Evolutionary conservation across 148 eudicot genomes (phyloP).

Genomic region (Dysphania ambrosioides): DNA sequence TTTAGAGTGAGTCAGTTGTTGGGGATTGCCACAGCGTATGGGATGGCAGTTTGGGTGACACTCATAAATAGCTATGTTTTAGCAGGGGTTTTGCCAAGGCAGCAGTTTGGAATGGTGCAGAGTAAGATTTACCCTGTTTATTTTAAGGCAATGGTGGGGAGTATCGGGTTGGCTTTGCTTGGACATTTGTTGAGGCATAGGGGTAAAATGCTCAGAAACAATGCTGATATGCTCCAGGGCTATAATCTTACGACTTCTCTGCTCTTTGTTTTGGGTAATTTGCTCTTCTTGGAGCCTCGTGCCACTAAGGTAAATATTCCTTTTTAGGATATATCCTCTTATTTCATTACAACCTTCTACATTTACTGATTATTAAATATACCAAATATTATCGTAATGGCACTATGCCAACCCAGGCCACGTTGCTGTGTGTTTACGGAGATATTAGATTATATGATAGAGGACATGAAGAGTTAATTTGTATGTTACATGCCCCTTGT

Average conservation of each 20-base stretch:
- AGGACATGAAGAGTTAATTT: too few relatives aligned
- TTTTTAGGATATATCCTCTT: too few relatives aligned
- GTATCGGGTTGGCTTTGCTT: slow-evolving; percentile 49
- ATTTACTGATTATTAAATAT: too few relatives aligned
- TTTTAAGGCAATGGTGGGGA: slow-evolving; percentile 64
- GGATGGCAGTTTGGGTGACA: slow-evolving; percentile 77
- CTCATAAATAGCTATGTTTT: slow-evolving; percentile 66
- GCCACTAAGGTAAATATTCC: slow-evolving; percentile 61
- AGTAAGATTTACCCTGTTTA: slow-evolving; percentile 81
- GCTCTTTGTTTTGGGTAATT: slow-evolving; percentile 51
- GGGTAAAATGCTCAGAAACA: slow-evolving; percentile 10
- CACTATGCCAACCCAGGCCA: too few relatives aligned
- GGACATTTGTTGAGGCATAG: slow-evolving; percentile 47
- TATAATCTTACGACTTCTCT: slow-evolving; percentile 44
- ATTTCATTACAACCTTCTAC: too few relatives aligned
- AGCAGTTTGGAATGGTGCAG: slow-evolving; percentile 76
- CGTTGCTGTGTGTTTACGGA: too few relatives aligned
- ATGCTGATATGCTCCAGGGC: slow-evolving; percentile 37
- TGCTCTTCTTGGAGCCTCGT: slow-evolving; percentile 65
- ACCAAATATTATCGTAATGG: too few relatives aligned
- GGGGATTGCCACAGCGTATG: slow-evolving; percentile 63
- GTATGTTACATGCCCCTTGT: too few relatives aligned
- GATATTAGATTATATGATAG: too few relatives aligned
- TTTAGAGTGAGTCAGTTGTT: slow-evolving; percentile 42
- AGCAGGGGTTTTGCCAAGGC: slow-evolving; percentile 57